Evolutionary conservation across 371 early-diverging fungal genomes (phyloP).

Genomic region (Entomophthora muscae): DNA sequence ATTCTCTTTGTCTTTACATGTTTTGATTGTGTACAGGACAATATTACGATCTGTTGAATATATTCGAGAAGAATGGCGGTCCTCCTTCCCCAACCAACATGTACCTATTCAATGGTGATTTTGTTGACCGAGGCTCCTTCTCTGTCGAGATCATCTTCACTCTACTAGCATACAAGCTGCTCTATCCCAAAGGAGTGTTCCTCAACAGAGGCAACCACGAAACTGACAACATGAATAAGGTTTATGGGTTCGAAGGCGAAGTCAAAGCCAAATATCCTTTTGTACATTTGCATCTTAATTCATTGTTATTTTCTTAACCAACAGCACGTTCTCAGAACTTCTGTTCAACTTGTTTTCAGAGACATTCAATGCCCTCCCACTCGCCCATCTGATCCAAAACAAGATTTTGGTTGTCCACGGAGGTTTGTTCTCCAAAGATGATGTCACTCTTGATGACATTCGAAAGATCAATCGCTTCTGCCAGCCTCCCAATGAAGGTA

Average conservation of each 20-base stretch:
- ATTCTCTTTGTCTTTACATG: not conserved
- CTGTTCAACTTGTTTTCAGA: slow-evolving; percentile 88
- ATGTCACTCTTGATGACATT: slow-evolving; percentile 83
- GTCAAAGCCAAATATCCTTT: slow-evolving; percentile 56
- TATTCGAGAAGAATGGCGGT: slow-evolving; percentile 75
- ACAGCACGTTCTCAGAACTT: slow-evolving; percentile 39
- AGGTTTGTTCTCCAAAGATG: slow-evolving; percentile 83
- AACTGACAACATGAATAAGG: slow-evolving; percentile 93
- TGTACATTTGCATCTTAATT: not conserved
- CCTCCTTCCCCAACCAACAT: slow-evolving; percentile 57
- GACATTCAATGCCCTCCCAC: slow-evolving; percentile 85
- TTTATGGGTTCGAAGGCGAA: slow-evolving; percentile 98
- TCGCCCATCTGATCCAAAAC: slow-evolving; percentile 79
- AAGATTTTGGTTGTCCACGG: slow-evolving; percentile 97
- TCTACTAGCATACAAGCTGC: slow-evolving; percentile 79
- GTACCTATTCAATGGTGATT: slow-evolving; percentile 96
- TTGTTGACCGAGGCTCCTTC: slow-evolving; percentile 99
- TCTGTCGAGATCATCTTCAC: slow-evolving; percentile 94
- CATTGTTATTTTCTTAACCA: not conserved
- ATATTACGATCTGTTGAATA: slow-evolving; percentile 92
- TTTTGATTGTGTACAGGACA: slow-evolving; percentile 35
- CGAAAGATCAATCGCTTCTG: slow-evolving; percentile 71
- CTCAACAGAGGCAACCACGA: slow-evolving; percentile 98
- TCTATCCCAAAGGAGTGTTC: slow-evolving; percentile 74
- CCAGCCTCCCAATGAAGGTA: slow-evolving; percentile 36